phyloP scores from a whole-genome alignment of 192 early-diverging fungal genomes.

The Backusella luteola region DNA sequence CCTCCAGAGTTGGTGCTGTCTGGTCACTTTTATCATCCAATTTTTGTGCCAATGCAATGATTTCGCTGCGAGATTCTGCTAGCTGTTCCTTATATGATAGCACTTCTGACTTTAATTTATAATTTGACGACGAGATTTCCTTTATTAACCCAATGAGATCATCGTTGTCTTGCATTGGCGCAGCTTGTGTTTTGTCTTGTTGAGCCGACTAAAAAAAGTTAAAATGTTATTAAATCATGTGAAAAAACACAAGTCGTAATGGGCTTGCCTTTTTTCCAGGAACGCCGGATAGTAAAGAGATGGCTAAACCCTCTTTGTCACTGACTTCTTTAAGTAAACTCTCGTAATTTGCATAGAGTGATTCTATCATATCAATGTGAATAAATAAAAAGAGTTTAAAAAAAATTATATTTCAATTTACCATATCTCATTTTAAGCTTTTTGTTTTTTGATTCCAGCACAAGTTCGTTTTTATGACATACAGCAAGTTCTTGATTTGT shows the following conservation, averaged over 20 bases:
- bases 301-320: slow-evolving; percentile 2
- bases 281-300: background rate
- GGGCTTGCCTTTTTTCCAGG: background rate
- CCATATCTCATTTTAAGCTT: slow-evolving; percentile 43
- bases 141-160: slow-evolving; percentile 55
- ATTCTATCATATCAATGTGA: slow-evolving; percentile 25
- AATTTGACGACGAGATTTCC: slow-evolving; percentile 54
- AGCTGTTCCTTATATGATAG: slow-evolving; percentile 7
- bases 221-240: background rate
- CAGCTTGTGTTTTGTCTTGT: background rate
- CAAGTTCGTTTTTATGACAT: slow-evolving; percentile 32
- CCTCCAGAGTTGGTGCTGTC: background rate
- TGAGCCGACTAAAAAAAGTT: slow-evolving; percentile 1
- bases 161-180: slow-evolving; percentile 15
- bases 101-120: slow-evolving; percentile 46
- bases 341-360: slow-evolving; percentile 30
- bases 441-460: slow-evolving; percentile 38
- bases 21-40: background rate
- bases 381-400: background rate
- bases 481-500: slow-evolving; percentile 39
- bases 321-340: slow-evolving; percentile 17
- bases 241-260: background rate
- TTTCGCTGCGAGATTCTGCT: slow-evolving; percentile 9
- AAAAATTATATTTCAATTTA: background rate
- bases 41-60: background rate